Base-by-base conservation (phyloP, 2,329 filamentous ascomycete species). In the Sclerotinia spermophila region DNA sequence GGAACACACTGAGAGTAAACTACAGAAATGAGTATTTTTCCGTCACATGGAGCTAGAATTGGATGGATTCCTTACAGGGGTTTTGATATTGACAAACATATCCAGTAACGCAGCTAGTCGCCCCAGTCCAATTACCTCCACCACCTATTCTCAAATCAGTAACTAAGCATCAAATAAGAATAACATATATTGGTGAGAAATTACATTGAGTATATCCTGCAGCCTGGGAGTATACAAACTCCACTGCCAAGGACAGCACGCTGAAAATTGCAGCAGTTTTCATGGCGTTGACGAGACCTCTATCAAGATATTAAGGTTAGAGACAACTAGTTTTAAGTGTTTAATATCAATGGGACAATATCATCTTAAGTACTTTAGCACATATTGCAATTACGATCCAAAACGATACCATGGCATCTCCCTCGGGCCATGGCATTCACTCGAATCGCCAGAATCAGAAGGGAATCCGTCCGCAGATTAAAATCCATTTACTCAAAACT, bases 1-100 rank as follows among this genome's bases (percentile, higher is more conserved):
- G 65, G 71, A 55, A 72, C 5, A 65, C 71, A 72, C 60, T 72
- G 71, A 24, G 64, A 72, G 42, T 71, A 72, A 35, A 27, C 71
- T 72, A 69, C 30, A 53, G 2, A 38, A 69, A 19, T 68, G 3
- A 65, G 55, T 59, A 35, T 69, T 53, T 33, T 21, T 51, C 30
- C 38, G 33, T 38, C 21, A 33, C 30, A 5, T 17, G 21, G n/a
- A 44, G 24, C 17, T 10, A 55, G 13, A 27, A 7, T 13, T n/a
- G 10, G 10, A 35, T 33, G 45, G 13, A 13, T 10, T 13, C 53
- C 67, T 72, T 60, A 72, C 71, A 72, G 24, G 21, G 3, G 53
- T 72, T 72, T 38, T 64, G 61, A 42, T 38, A 67, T 51, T 38
- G 38, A 45, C 71, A 72, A 53, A 35, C 15, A 44, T 61, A 72